Evolutionary conservation across 2,329 filamentous ascomycete genomes (phyloP).

Genomic region (Coniochaeta sp.): DNA sequence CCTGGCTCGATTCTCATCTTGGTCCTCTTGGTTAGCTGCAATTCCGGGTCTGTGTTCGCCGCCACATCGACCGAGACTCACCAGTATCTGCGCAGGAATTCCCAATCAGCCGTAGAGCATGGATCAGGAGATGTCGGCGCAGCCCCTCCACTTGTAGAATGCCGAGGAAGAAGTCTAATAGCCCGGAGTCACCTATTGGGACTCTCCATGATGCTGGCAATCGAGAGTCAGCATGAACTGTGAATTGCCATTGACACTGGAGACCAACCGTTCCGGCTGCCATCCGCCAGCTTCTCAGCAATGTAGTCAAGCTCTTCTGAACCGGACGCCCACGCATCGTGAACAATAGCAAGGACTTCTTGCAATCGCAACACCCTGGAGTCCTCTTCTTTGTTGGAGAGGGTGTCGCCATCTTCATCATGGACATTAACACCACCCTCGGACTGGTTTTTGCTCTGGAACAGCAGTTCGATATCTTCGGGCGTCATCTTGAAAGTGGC

Average conservation of each 20-base stretch:
- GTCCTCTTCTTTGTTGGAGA: slow-evolving; percentile 12
- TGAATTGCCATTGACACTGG: not conserved
- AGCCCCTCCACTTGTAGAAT: slow-evolving; percentile 32
- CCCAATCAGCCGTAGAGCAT: slow-evolving; percentile 50
- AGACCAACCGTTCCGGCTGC: slow-evolving; percentile 45
- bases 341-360: slow-evolving; percentile 29
- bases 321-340: slow-evolving; percentile 31
- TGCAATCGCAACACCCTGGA: slow-evolving; percentile 20
- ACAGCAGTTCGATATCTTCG: slow-evolving; percentile 28
- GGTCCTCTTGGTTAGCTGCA: slow-evolving; percentile 1
- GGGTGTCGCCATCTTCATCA: slow-evolving; percentile 13
- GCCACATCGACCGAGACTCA: not conserved
- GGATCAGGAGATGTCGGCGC: slow-evolving; percentile 38
- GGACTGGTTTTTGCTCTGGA: slow-evolving; percentile 24
- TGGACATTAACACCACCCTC: slow-evolving; percentile 17
- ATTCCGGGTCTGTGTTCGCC: not conserved
- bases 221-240: not conserved
- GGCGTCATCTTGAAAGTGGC: slow-evolving; percentile 20
- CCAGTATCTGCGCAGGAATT: slow-evolving; percentile 58
- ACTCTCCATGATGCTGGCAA: slow-evolving; percentile 45
- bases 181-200: slow-evolving; percentile 49
- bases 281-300: slow-evolving; percentile 46
- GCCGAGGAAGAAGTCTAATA: slow-evolving; percentile 48
- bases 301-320: slow-evolving; percentile 35
- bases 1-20: slow-evolving; percentile 52